These are phyloP conservation scores for Melampsora americana DNA, from an alignment of 1,284 basidiomycete genomes.

Conservation along the genomic window DNA sequence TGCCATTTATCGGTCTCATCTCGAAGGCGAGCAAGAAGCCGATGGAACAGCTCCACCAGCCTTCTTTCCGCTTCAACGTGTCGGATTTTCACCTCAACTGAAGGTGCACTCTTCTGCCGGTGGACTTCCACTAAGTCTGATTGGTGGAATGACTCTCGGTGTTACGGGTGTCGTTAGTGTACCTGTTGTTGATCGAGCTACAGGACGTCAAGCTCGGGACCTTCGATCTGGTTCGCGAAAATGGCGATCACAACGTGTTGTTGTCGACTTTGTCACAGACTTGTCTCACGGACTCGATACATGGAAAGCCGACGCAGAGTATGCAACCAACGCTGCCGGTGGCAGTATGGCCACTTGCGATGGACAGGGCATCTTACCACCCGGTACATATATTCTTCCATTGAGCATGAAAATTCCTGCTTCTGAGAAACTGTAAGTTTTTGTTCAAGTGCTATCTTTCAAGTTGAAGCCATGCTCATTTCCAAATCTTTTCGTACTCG, in stretches of 20 bases:
- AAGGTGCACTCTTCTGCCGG: constrained; percentile 47
- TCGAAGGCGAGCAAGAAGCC: constrained; percentile 12
- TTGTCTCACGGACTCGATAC: constrained; percentile 50
- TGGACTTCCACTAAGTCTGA: constrained; percentile 22
- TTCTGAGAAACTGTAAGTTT: constrained; percentile 50
- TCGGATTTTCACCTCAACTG: constrained; percentile 51
- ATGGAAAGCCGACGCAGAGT: constrained; percentile 52
- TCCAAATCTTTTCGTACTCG: background rate
- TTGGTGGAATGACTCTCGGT: constrained; percentile 52
- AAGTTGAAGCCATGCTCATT: too few species aligned
- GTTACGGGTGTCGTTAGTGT: constrained; percentile 52
- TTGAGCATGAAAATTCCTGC: constrained; percentile 53
- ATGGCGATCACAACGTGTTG: constrained; percentile 50
- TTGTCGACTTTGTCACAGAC: constrained; percentile 53
- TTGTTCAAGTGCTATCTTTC: too few species aligned
- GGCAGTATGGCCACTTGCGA: constrained; percentile 44
- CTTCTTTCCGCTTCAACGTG: constrained; percentile 52
- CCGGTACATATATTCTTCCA: constrained; percentile 52
- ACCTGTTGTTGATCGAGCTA: constrained; percentile 47
- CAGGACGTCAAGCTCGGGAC: constrained; percentile 39
- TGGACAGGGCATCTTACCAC: constrained; percentile 48
- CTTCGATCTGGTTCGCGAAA: constrained; percentile 31
- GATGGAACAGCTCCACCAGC: constrained; percentile 48
- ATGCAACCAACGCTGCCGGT: constrained; percentile 40
- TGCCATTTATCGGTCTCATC: constrained; percentile 36